Base-by-base conservation (phyloP, 805 yeast species). In the Zygotorulaspora danielsina region DNA sequence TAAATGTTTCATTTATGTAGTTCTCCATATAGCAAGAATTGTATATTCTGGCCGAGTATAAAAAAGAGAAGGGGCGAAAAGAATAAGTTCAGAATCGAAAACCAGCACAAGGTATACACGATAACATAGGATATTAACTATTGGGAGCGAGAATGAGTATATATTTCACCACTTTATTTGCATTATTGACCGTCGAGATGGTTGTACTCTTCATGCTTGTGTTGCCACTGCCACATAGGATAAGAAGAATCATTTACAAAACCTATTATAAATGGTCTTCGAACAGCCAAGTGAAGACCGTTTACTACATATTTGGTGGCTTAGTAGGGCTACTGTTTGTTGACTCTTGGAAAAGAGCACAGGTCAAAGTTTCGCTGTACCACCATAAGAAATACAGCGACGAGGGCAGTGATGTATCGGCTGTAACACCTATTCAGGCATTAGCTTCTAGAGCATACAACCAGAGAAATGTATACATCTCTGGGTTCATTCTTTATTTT, bases 401-500 rank as follows among this genome's bases (percentile, higher is more conserved):
- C 38, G 54, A 69, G 12, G 41, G 41, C 8, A 36, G 40, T 46
- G 42, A 52, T 6, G 48, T 57, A 2, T 55, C 61, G 19, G 40
- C 51, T 2, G 51, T 62, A 22, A 63, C 72, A 32, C 66, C 71
- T 29, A 60, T 67, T 26, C 82, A 79, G 16, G 73, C 69, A 44
- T 59, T 76, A 47, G 84, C 82, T 4, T 65, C 75, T 33, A 74
- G 78, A 44, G 78, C 80, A 41, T 79, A 77, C 50, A 70, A 79
- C 27, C 84, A 79, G 57, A 67, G 85, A 54, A 79, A 79, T 48
- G 65, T 76, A 29, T 79, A 79, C 55, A 68, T 79, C 39, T 71
- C 78, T 11, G 85, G 84, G 6, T 81, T 80, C 6, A 79, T 78
- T 4, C 58, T 79, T 42, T 79, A 75, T 57, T 69, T 76, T 51